These are phyloP conservation scores for Scalesia atractyloides DNA, from an alignment of 129 eudicot species.

Conservation along the genomic window DNA sequence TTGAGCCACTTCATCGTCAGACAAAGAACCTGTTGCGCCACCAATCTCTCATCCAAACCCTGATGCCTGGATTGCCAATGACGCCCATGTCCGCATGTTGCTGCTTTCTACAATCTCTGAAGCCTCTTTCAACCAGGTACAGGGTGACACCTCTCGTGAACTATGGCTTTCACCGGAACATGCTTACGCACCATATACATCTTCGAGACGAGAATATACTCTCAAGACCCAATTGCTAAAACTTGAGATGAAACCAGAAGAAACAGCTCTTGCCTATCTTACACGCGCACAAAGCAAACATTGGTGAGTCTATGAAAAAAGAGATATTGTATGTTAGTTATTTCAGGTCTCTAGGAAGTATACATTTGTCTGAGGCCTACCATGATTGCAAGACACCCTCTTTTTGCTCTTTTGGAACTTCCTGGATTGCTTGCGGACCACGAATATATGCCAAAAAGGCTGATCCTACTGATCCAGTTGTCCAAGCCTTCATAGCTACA, in stretches of 20 bases:
- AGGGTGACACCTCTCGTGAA: not conserved
- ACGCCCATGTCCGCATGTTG: not conserved
- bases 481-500: no score
- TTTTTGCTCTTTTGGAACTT: no score
- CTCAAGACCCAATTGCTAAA: no score
- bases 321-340: not conserved
- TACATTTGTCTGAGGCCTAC: not conserved
- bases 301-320: slow-evolving; percentile 8
- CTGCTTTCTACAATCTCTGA: not conserved
- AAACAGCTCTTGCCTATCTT: not conserved
- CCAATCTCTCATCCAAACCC: not conserved
- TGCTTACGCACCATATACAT: no score
- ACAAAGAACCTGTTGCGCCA: no score
- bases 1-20: no score
- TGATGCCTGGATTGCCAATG: not conserved
- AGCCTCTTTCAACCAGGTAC: not conserved
- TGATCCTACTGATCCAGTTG: no score
- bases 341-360: not conserved
- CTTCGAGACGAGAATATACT: no score
- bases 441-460: no score
- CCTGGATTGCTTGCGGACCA: no score
- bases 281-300: not conserved
- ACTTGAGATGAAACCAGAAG: not conserved
- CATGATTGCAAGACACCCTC: not conserved
- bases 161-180: no score